Evolutionary conservation across 1,284 basidiomycete genomes (phyloP).

Genomic region (Apiotrichum laibachii): DNA sequence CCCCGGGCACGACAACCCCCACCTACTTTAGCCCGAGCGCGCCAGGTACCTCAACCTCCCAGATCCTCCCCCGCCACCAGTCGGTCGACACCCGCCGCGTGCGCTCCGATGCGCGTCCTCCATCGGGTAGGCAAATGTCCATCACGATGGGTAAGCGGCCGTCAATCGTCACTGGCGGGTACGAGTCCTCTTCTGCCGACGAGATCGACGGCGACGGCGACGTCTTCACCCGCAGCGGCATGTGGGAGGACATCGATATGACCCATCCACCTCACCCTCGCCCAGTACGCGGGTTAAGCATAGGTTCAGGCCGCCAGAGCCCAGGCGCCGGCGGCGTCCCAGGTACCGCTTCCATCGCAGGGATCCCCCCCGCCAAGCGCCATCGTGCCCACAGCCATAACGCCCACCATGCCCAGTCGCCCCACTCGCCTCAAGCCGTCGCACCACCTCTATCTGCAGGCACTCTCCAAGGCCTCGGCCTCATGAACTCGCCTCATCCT

Average conservation of each 20-base stretch:
- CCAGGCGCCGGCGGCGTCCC: background rate
- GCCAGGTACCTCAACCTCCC: background rate
- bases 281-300: background rate
- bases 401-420: background rate
- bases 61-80: background rate
- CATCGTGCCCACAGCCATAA: no score
- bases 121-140: conserved; percentile 7
- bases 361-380: background rate
- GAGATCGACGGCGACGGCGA: conserved; percentile 1
- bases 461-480: conserved; percentile 7
- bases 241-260: background rate
- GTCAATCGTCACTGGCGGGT: conserved; percentile 40
- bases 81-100: conserved; percentile 9
- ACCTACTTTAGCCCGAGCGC: background rate
- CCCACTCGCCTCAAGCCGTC: background rate
- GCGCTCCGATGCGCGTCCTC: conserved; percentile 8
- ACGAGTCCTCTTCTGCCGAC: conserved; percentile 37
- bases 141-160: conserved; percentile 10
- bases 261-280: background rate
- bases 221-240: background rate
- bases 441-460: background rate
- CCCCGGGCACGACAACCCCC: background rate
- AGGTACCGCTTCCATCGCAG: background rate
- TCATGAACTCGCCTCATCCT: conserved; percentile 7
- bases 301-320: background rate